phyloP scores from a whole-genome alignment of 2,329 filamentous ascomycete species.

The Thyridium curvatum region DNA sequence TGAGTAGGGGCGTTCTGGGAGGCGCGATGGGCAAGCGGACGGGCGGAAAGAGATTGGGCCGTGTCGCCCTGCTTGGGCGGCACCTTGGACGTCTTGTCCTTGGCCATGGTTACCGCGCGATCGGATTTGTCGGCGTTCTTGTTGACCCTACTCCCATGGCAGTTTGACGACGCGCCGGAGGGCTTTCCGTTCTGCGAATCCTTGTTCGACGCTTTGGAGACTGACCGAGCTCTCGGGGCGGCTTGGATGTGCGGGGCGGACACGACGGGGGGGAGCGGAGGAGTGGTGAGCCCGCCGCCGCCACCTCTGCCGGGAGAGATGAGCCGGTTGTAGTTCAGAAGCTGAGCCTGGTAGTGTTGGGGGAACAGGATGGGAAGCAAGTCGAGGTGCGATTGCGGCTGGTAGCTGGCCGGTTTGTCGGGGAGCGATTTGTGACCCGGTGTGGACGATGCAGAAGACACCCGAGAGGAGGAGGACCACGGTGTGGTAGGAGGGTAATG shows the following conservation, averaged over 20 bases:
- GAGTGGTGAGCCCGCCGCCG: conserved; percentile 50
- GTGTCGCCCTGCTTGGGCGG: conserved; percentile 33
- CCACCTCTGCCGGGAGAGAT: conserved; percentile 49
- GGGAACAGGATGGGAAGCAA: conserved; percentile 52
- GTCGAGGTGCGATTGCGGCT: conserved; percentile 29
- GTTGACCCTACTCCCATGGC: conserved; percentile 59
- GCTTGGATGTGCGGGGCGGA: conserved; percentile 51
- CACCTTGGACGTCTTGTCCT: conserved; percentile 47
- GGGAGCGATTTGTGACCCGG: conserved; percentile 7
- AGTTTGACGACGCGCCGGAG: conserved; percentile 40
- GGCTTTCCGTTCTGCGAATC: conserved; percentile 38
- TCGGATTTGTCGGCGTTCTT: conserved; percentile 53
- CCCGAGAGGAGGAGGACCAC: conserved; percentile 25
- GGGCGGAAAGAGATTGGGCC: conserved; percentile 11
- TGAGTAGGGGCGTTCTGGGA: conserved; percentile 28
- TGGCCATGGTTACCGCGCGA: conserved; percentile 51
- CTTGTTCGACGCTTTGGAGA: conserved; percentile 54
- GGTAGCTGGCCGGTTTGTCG: no score
- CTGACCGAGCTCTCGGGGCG: conserved; percentile 50
- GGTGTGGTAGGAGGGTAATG: conserved; percentile 24
- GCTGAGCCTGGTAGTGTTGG: conserved; percentile 56
- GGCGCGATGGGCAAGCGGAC: conserved; percentile 3
- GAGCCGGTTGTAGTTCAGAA: conserved; percentile 60
- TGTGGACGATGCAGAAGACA: conserved; percentile 18
- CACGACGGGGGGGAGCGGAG: conserved; percentile 48